These are phyloP conservation scores for Xylariaceae sp. DNA, from an alignment of 2,329 filamentous ascomycete species.

Conservation along the genomic window DNA sequence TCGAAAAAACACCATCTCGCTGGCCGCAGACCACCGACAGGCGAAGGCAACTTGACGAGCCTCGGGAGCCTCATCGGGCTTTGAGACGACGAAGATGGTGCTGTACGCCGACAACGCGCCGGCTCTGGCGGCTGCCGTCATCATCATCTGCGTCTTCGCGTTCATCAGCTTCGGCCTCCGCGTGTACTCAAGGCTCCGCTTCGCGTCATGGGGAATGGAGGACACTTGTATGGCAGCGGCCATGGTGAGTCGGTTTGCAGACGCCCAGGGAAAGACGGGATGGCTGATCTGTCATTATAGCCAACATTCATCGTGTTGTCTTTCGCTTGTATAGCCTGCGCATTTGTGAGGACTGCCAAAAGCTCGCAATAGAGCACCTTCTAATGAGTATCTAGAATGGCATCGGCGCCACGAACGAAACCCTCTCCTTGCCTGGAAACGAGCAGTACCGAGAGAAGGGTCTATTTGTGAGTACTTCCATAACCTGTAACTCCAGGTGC, in stretches of 20 bases:
- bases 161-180: conserved; percentile 8
- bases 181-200: conserved; percentile 7
- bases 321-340: conserved; percentile 8
- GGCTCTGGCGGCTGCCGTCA: conserved; percentile 11
- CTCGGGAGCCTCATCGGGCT: too few species aligned
- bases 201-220: conserved; percentile 10
- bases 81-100: conserved; percentile 5
- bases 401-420: conserved; percentile 6
- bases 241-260: conserved; percentile 2
- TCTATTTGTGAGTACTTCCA: conserved; percentile 6
- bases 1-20: too few species aligned
- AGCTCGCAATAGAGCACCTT: not conserved
- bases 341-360: conserved; percentile 3
- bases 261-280: not conserved
- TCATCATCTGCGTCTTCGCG: conserved; percentile 8
- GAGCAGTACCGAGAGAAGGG: conserved; percentile 7
- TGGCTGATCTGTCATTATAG: conserved; percentile 1
- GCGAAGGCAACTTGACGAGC: too few species aligned
- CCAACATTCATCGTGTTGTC: conserved; percentile 9
- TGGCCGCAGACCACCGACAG: not conserved
- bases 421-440: conserved; percentile 6
- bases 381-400: conserved; percentile 2
- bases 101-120: conserved; percentile 10
- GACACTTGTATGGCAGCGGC: conserved; percentile 12
- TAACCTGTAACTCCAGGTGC: not conserved